Percentiles rank a stretch among this genome's conserved stretches.
Evolutionary conservation across 768 basidiomycete species (phyloP).

Genomic region (Hortiboletus flavorubellus): DNA sequence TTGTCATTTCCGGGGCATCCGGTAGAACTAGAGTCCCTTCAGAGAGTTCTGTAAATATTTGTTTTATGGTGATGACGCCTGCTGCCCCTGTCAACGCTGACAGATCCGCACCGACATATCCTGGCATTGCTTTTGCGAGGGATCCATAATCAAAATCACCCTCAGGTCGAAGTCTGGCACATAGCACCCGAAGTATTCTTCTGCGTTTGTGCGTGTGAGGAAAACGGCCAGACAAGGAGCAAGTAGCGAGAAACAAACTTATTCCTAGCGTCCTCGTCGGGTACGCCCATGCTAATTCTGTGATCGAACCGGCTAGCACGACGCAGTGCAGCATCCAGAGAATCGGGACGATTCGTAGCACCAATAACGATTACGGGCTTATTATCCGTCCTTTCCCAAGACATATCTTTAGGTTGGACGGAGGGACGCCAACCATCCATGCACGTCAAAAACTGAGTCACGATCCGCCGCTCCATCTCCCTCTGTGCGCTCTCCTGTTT

Average conservation of each 20-base stretch:
- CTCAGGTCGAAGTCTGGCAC: constrained; percentile 75
- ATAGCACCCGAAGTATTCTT: constrained; percentile 77
- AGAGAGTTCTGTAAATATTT: constrained; percentile 83
- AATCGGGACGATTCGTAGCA: constrained; percentile 94
- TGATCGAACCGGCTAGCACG: constrained; percentile 95
- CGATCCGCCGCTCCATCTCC: constrained; percentile 97
- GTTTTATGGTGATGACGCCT: constrained; percentile 93
- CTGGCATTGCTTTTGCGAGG: constrained; percentile 91
- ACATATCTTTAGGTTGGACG: constrained; percentile 64
- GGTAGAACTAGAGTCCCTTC: constrained; percentile 61
- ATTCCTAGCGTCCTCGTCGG: constrained; percentile 84
- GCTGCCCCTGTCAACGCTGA: constrained; percentile 89
- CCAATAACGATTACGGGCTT: constrained; percentile 94
- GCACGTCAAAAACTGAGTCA: constrained; percentile 95
- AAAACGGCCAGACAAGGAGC: neutral
- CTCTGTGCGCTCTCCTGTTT: constrained; percentile 97
- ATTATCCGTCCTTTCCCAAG: constrained; percentile 92
- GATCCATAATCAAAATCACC: constrained; percentile 84
- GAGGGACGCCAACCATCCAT: constrained; percentile 84
- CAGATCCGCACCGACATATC: constrained; percentile 95
- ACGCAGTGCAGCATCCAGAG: constrained; percentile 88
- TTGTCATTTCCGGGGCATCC: constrained; percentile 24
- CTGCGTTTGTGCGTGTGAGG: constrained; percentile 37
- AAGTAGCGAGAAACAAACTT: constrained; percentile 52
- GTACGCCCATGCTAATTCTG: constrained; percentile 97